Evolutionary conservation across 352 stramenopile genomes (phyloP), one percentile per base, ranked within the genome.

Genomic region (Globisporangium carolinianum): DNA sequence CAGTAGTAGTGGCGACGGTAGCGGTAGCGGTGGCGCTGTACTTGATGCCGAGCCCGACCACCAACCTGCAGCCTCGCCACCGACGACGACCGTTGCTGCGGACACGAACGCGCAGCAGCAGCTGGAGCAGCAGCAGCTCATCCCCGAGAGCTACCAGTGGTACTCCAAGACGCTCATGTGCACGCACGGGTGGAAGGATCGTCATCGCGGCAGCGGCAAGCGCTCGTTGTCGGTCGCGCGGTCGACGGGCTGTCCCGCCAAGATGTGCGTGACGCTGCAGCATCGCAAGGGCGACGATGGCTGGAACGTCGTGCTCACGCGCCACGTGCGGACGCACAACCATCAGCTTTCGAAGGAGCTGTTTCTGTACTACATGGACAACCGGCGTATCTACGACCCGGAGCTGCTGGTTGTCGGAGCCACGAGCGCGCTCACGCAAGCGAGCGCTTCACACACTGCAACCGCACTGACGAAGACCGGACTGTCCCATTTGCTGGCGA

Each of bases 91-190:
- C 24, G 3, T 2, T 32, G 11, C 12, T 8, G 1, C 17, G 11
- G 45, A 48, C 17, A 14, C 45, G 14, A 14, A 56, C 15, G 35
- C 6, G 11, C 35, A 12, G 15, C 9, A 32, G 1, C 10, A 24
- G 5, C 14, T 18, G 14, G 12, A 38, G 14, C 49, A 41, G 10
- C 49, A 38, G 49, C 72, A 67, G 53, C 58, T 89, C 58, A 88
- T 91, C 46, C 81, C 81, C 0, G 69, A 83, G 56, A 69, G 63
- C 38, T 84, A 71, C 58, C 72, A 75, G 50, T 91, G 81, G 81
- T 91, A 91, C 55, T 91, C 81, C 48, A 91, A 91, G 69, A 88
- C 81, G 38, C 69, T 91, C 41, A 86, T 86, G 66, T 91, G 81
- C 52, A 91, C 81, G 6, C 81, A 91, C 61, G 81, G 81, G 6